Base-by-base conservation (phyloP, 108 stramenopile genomes). In the Skeletonema grethae region DNA sequence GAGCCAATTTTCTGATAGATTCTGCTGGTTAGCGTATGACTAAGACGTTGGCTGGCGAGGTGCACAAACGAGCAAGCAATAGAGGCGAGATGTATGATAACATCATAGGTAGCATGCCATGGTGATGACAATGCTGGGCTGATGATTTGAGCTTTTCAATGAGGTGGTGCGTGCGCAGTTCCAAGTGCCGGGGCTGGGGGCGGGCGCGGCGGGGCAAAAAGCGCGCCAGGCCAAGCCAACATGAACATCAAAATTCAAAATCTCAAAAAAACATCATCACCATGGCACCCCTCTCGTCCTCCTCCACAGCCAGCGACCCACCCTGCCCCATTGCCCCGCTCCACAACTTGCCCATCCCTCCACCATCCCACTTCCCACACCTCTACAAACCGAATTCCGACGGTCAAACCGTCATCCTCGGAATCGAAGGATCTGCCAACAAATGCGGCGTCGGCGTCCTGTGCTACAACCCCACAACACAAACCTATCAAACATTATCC, bases 341-440 rank as follows among this genome's bases (percentile, higher is more conserved):
- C 28, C 62, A 62, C 58, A 82, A 82, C 67, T 76, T 82, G 29
- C 76, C 82, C 15, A 43, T 82, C 29, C 82, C 82, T 22, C 58
- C 72, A 20, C 77, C 66, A 41, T 73, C 81, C 36, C 59, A 35
- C 43, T 69, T 76, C 38, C 39, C 73, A 3, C 73, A 67, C 35
- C 58, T 66, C 46, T 77, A 77, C 73, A 62, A 56, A 18, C 58
- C 73, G 64, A 77, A 77, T 57, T 25, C 20, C 34, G 38, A 56
- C 53, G 71, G 70, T 50, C 58, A 73, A 68, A 80, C 76, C 35
- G 58, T 88, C 8, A 89, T 91, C 53, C 74, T 96, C 7, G 99
- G 99, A 10, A 99, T 99, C 68, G 99, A 99, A 80, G 99, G 99
- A 10, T 92, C 90, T 25, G 99, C 99, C 56, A 99, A 99, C 89